Evolutionary conservation across 768 basidiomycete genomes (phyloP).

Genomic region (Podaxis carcinomalis): DNA sequence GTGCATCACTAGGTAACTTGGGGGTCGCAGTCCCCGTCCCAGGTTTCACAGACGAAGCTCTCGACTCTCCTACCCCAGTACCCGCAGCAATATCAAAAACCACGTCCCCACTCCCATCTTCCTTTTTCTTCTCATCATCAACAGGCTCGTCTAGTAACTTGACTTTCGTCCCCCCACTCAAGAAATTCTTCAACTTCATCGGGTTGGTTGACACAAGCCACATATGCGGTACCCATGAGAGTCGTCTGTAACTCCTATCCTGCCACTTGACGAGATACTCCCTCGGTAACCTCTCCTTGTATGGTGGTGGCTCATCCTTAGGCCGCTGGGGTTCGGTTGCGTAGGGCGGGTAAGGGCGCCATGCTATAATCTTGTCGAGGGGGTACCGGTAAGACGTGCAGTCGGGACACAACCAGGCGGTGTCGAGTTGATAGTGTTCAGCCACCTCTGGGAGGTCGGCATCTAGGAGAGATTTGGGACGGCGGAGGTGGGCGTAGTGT

Average conservation of each 20-base stretch:
- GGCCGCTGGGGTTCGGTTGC: conserved; percentile 49
- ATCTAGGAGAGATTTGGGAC: conserved; percentile 34
- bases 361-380: conserved; percentile 86
- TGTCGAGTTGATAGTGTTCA: conserved; percentile 49
- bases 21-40: conserved; percentile 18
- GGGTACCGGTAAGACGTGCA: conserved; percentile 68
- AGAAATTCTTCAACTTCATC: conserved; percentile 74
- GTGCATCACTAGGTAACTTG: conserved; percentile 32
- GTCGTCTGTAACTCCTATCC: conserved; percentile 70
- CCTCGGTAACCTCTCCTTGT: conserved; percentile 66
- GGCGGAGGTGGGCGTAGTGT: conserved; percentile 74
- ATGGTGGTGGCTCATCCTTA: conserved; percentile 37
- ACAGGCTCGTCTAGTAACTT: conserved; percentile 51
- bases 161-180: conserved; percentile 63
- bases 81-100: conserved; percentile 34
- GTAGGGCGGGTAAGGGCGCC: conserved; percentile 76
- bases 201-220: conserved; percentile 73
- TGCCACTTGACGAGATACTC: conserved; percentile 94
- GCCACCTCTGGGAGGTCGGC: conserved; percentile 45
- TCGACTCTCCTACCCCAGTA: conserved; percentile 29
- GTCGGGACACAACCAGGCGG: conserved; percentile 69
- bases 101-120: conserved; percentile 23
- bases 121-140: conserved; percentile 25
- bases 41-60: conserved; percentile 29
- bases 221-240: conserved; percentile 90